Percentiles rank a stretch among this genome's conserved stretches.
phyloP scores from a whole-genome alignment of 306 rosid species.

The Corylus heterophylla region DNA sequence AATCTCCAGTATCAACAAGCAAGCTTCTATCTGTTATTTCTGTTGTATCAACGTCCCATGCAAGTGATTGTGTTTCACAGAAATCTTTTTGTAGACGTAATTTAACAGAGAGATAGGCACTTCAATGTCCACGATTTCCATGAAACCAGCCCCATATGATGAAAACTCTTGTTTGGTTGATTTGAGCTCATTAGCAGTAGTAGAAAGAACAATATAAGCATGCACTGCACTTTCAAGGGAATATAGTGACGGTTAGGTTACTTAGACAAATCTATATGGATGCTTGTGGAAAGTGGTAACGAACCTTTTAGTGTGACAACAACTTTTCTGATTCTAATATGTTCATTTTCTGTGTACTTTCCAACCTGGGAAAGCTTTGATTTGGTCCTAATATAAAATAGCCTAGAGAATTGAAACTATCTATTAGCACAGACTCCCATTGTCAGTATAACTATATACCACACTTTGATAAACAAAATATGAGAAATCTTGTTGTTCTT shows the following conservation, averaged over 20 bases:
- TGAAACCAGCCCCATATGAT: background rate
- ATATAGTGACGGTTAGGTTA: background rate
- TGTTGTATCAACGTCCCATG: background rate
- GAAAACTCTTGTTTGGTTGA: background rate
- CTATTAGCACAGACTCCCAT: slow-evolving; percentile 18
- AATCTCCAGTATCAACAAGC: background rate
- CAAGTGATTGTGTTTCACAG: background rate
- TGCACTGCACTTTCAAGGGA: background rate
- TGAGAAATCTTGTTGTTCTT: slow-evolving; percentile 17
- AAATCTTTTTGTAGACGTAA: background rate
- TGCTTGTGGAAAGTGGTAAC: slow-evolving; percentile 3
- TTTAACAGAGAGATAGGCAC: background rate
- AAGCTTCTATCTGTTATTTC: background rate
- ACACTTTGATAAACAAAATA: slow-evolving; percentile 12
- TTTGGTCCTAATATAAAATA: slow-evolving; percentile 5
- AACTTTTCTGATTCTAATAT: slow-evolving; percentile 14
- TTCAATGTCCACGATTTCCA: background rate
- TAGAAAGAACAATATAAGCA: background rate
- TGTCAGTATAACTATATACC: slow-evolving; percentile 19
- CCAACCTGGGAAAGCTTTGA: slow-evolving; percentile 10
- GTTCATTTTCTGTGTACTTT: slow-evolving; percentile 22
- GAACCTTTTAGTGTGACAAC: slow-evolving; percentile 8
- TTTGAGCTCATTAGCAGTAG: background rate
- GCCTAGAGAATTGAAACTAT: slow-evolving; percentile 7
- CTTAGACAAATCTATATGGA: background rate